Percentiles rank a stretch among this genome's conserved stretches.
These are phyloP conservation scores for Eruca vesicaria DNA, from an alignment of 441 rosid genomes.

Conservation along the genomic window DNA sequence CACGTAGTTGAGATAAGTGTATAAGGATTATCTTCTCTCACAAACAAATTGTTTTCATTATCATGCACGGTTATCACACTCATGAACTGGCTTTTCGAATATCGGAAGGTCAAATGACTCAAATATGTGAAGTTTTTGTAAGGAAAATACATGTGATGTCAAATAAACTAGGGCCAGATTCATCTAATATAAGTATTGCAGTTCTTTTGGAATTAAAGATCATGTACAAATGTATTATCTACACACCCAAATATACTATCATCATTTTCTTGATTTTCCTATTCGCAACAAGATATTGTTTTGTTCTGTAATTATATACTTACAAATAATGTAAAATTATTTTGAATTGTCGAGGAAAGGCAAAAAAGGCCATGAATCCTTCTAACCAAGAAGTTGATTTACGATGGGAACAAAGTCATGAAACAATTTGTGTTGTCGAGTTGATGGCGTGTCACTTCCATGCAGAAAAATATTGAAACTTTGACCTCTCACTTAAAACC, in stretches of 20 bases:
- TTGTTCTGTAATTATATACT: neutral
- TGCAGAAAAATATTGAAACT: neutral
- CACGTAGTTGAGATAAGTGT: neutral
- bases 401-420: too few species aligned
- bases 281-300: neutral
- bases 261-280: neutral
- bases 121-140: neutral
- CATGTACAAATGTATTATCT: conserved; percentile 6
- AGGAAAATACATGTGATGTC: neutral
- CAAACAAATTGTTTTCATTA: conserved; percentile 8
- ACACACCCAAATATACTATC: neutral
- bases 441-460: neutral
- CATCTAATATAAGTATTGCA: neutral
- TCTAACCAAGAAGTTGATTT: neutral
- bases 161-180: conserved; percentile 5
- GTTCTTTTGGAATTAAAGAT: conserved; percentile 15
- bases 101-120: conserved; percentile 23
- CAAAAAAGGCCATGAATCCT: neutral
- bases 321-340: neutral
- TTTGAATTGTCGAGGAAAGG: neutral
- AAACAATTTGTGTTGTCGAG: neutral
- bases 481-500: neutral
- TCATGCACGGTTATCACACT: neutral
- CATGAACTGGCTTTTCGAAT: conserved; percentile 21
- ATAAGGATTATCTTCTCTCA: neutral